Conservation (phyloP, 495 filamentous ascomycete genomes). For the Penicillium waksmanii region DNA sequence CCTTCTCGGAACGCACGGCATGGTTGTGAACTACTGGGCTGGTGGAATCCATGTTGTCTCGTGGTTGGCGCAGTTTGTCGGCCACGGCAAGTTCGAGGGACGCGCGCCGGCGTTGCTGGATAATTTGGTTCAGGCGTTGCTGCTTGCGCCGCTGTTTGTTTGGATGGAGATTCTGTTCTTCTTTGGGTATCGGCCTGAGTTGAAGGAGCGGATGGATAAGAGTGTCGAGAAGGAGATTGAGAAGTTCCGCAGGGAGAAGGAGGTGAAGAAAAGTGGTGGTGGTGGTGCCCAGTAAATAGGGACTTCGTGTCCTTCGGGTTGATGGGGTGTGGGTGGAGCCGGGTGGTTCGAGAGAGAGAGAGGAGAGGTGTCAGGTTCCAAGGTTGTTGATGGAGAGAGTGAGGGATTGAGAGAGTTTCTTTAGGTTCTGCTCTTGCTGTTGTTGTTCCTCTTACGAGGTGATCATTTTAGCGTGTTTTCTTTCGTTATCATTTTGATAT, state of each 20-base stretch:
- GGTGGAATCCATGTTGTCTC: constrained; percentile 67
- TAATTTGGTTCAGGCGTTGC: constrained; percentile 86
- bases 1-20: constrained; percentile 66
- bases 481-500: background rate
- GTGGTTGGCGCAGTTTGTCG: constrained; percentile 89
- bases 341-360: background rate
- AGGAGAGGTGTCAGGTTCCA: background rate
- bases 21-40: constrained; percentile 70
- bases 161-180: constrained; percentile 95
- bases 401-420: background rate
- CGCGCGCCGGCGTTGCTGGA: constrained; percentile 87
- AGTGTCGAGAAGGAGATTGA: constrained; percentile 67
- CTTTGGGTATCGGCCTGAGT: constrained; percentile 85
- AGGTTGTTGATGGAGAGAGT: background rate
- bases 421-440: background rate
- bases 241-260: constrained; percentile 43
- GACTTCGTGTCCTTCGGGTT: background rate
- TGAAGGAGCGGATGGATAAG: constrained; percentile 77
- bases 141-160: constrained; percentile 97
- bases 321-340: no score
- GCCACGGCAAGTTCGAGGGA: constrained; percentile 88
- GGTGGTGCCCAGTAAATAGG: constrained; percentile 6
- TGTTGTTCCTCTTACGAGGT: background rate
- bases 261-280: constrained; percentile 22
- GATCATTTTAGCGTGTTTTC: background rate